Evolutionary conservation across 1,284 basidiomycete species (phyloP), one percentile per base, ranked within the genome.

Genomic region (Malassezia furfur): DNA sequence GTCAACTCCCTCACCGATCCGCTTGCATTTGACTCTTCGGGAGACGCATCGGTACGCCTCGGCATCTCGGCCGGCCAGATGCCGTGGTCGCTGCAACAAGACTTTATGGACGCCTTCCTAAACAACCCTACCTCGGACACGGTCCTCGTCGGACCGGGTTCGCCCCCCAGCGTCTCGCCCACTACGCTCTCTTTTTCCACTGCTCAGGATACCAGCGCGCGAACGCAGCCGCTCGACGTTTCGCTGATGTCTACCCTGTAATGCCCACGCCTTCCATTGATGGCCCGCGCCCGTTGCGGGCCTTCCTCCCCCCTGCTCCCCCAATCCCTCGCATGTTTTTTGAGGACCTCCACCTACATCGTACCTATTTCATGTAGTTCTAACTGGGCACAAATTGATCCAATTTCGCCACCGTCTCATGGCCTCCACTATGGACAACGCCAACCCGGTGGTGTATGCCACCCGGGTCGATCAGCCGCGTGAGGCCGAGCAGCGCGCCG

Each of bases 371-470:
- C 36, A 15, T 17, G 36, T 37, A 37, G 36, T 37, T 37, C 11
- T 37, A 37, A 37, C 25, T 7, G 25, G 25, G 25, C 25, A 28
- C 25, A 28, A 28, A 28, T 28, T 7, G 3, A 7, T 7, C 25
- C 3, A 28, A 28, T 28, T 28, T 28, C 25, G 25, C 25, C 25
- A 28, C 25, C 25, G 25, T 28, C 25, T 28, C 25, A 7, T 28
- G 25, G 25, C 25, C 40, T 22, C 52, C 45, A 48, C 52, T n/a
- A 63, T 72, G 64, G 65, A 77, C 60, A 77, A 77, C 66, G 75
- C 75, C 28, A 77, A 77, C 52, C 76, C 76, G 4, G 71, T 74
- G 43, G 65, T 77, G 25, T 67, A 77, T 50, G 63, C 70, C 41
- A 43, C 49, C 55, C 67, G 11, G 44, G 65, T 37, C 46, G 50